These are phyloP conservation scores for Backusella parvicylindrica DNA, from an alignment of 192 early-diverging fungal species.

Conservation along the genomic window DNA sequence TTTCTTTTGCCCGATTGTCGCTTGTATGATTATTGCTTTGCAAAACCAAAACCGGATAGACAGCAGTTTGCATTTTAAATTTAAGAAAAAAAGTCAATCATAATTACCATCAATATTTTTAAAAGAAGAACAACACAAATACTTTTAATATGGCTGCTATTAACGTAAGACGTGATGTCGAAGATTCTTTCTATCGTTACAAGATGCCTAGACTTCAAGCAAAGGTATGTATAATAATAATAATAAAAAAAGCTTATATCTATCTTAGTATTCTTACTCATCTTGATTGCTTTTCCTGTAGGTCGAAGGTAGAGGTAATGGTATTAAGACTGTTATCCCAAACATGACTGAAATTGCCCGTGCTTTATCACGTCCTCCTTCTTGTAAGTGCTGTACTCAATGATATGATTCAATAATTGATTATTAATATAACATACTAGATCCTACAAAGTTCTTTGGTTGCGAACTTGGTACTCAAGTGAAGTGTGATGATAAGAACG, in stretches of 20 bases:
- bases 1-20: not conserved
- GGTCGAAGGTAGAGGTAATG: constrained; percentile 98
- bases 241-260: not conserved
- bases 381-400: constrained; percentile 49
- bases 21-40: constrained; percentile 4
- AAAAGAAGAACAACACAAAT: constrained; percentile 7
- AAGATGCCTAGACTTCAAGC: constrained; percentile 92
- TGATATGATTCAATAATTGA: no score
- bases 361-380: constrained; percentile 81
- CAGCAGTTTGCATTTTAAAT: not conserved
- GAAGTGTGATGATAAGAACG: constrained; percentile 84
- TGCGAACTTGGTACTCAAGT: constrained; percentile 93
- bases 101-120: not conserved
- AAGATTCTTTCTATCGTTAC: constrained; percentile 97
- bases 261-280: not conserved
- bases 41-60: constrained; percentile 3
- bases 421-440: constrained; percentile 14
- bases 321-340: constrained; percentile 97
- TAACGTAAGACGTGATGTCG: constrained; percentile 88
- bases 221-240: constrained; percentile 44
- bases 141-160: constrained; percentile 61
- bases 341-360: constrained; percentile 96
- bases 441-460: constrained; percentile 92
- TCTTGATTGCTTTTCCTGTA: constrained; percentile 39
- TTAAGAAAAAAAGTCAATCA: constrained; percentile 3